phyloP scores from a whole-genome alignment of 2,329 filamentous ascomycete genomes.

The Nothophaeocryptopus gaeumannii region DNA sequence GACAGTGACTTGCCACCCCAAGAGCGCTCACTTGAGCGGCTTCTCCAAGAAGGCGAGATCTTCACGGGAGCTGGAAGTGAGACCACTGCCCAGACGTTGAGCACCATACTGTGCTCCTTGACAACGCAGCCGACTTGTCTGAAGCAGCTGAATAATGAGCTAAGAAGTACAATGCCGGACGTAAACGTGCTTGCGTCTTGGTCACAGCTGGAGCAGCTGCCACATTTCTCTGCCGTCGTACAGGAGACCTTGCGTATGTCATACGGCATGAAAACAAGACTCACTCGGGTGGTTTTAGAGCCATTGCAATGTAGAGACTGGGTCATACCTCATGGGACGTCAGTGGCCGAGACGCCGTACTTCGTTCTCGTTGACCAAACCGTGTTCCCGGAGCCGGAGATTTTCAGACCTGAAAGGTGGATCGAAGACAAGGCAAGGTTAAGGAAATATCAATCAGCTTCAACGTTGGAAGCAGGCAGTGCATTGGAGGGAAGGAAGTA shows the following conservation, averaged over 20 bases:
- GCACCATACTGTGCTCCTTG: conserved; percentile 14
- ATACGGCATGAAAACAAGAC: conserved; percentile 20
- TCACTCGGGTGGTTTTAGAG: conserved; percentile 24
- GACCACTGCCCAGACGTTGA: conserved; percentile 18
- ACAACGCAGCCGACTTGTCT: not conserved
- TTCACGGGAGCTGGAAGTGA: conserved; percentile 21
- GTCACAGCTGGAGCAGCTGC: conserved; percentile 18
- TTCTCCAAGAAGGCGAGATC: conserved; percentile 21
- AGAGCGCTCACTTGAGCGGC: conserved; percentile 16
- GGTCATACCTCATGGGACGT: conserved; percentile 21
- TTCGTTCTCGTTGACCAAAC: conserved; percentile 32
- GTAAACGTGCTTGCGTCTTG: not conserved
- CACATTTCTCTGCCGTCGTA: conserved; percentile 23
- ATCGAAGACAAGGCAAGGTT: conserved; percentile 15
- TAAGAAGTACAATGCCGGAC: conserved; percentile 4
- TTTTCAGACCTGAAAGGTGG: conserved; percentile 36
- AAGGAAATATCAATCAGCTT: conserved; percentile 10
- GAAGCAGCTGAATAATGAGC: conserved; percentile 8
- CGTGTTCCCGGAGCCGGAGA: conserved; percentile 31
- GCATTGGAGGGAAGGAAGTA: conserved; percentile 12
- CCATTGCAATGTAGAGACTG: conserved; percentile 15
- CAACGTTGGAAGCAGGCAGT: conserved; percentile 7
- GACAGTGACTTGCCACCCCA: conserved; percentile 14
- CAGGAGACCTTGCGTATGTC: conserved; percentile 26
- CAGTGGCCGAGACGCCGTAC: conserved; percentile 29